Base-by-base conservation (phyloP, 176 grass and related monocot species). In the Canna indica region DNA sequence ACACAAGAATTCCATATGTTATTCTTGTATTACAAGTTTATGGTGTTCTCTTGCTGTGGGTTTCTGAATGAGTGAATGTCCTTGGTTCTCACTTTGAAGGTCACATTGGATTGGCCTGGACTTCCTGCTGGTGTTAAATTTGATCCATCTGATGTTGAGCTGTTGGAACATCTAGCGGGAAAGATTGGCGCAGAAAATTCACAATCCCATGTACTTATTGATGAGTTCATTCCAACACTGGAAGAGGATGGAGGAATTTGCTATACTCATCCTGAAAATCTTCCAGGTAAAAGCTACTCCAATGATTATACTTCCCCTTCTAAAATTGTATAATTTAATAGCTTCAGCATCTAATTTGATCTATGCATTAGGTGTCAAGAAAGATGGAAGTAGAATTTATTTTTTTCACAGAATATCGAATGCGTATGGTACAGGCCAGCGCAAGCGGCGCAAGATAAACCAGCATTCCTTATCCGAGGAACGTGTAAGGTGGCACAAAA, bases 161-260 rank as follows among this genome's bases (percentile, higher is more conserved):
- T 97, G 42, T 79, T 97, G 22, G 67, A 87, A 69, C 88, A 97
- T 83, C 71, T 97, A 67, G 89, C 89, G 81, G 54, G 62, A 26
- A 92, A 97, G 28, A 62, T 84, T 76, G 86, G 83, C 17, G 8
- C 84, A 20, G 83, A 80, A 69, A 78, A 64, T 78, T 78, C 53
- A 54, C 74, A 73, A 29, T 30, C 89, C 27, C 94, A 97, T 83
- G 35, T 80, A 11, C 69, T 97, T 24, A 92, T 97, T 39, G 79
- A 97, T 85, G 88, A 83, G 26, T 92, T 97, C 69, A 97, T 97
- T 87, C 79, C 84, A 57, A 97, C 84, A 64, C 35, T 97, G 31
- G 79, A 82, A 26, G 66, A 82, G 14, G 25, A 83, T 12, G 79
- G 87, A 69, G 89, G 94, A 67, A 97, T 97, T 75, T 92, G 80